Base-by-base conservation (phyloP, 306 rosid species). In the Lathyrus tuberosus region DNA sequence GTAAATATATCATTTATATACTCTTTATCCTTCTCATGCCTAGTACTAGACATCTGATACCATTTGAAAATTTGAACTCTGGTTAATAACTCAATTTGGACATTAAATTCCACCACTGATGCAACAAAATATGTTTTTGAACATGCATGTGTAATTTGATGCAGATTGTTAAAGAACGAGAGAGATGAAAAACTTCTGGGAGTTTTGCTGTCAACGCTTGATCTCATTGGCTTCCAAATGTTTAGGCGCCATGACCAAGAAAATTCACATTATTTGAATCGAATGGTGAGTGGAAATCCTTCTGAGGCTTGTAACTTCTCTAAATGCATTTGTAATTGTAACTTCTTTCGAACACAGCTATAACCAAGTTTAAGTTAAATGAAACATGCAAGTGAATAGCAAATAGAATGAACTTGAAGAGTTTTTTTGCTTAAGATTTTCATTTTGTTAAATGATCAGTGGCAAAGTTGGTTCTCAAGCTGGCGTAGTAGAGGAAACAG, bases 381-480 rank as follows among this genome's bases (percentile, higher is more conserved):
- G 60, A 46, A 42, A 17, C 64, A 18, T 59, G 59, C 12, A 62
- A 62, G 9, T 28, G 58, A 70, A 10, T 28, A 35, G 44, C 42
- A 58, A 44, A 11, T 59, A 58, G 1, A 13, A 59, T 30, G 5
- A 57, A 15, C 20, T 57, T 6, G 5, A 31, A n/a, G 37, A 0
- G 26, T 24, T 15, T 13, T 17, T 62, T 11, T 0, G 6, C 47
- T 46, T 11, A 52, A 54, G 59, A 10, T 35, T 20, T n/a, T 8
- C 35, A 17, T 8, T 54, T 1, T 2, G 15, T 67, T 62, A n/a
- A 70, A 64, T 73, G 35, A 54, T 68, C 28, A 90, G 98, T 90
- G 96, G 98, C 81, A 78, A 51, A 76, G 78, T 8, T 94, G 95
- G 96, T 49, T 94, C 18, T 37, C 84, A 37, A 84, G 79, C 70